Conservation (phyloP, 345 rosid species). For the Nephelium lappaceum region DNA sequence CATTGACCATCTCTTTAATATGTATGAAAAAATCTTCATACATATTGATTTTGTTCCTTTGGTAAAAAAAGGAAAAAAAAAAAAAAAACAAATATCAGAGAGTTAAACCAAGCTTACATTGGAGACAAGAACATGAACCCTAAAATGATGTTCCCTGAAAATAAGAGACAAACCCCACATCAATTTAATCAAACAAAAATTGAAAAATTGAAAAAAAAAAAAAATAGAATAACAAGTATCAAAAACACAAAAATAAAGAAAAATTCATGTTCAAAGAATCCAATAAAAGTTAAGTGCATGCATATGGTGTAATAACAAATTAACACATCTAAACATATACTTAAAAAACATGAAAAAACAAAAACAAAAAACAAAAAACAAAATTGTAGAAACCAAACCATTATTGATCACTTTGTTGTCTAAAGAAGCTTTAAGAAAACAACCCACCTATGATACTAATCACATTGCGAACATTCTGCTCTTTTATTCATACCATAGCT, state of each 20-base stretch:
- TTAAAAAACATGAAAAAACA: too few relatives aligned
- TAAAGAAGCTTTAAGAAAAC: not conserved
- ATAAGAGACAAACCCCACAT: not conserved
- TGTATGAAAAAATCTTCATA: too few relatives aligned
- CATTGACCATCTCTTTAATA: too few relatives aligned
- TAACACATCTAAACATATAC: too few relatives aligned
- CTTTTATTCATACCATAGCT: conserved; percentile 50
- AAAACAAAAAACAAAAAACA: too few relatives aligned
- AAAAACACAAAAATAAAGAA: not conserved
- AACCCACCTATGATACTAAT: conserved; percentile 64
- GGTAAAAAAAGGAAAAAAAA: too few relatives aligned
- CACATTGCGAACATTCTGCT: conserved; percentile 42
- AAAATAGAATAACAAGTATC: too few relatives aligned
- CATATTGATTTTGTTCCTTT: too few relatives aligned
- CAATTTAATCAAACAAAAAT: not conserved
- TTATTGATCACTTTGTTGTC: not conserved
- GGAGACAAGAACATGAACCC: too few relatives aligned
- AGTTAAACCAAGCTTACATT: too few relatives aligned
- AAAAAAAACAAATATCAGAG: too few relatives aligned
- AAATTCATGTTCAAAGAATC: not conserved
- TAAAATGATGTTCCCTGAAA: conserved; percentile 77
- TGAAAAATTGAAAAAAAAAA: not conserved
- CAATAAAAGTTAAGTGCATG: not conserved
- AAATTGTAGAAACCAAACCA: too few relatives aligned
- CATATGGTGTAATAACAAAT: not conserved